A percentile compares a stretch with the other conserved stretches of the same genome.
phyloP scores from a whole-genome alignment of 2,329 filamentous ascomycete species.

The Fusarium sp. region DNA sequence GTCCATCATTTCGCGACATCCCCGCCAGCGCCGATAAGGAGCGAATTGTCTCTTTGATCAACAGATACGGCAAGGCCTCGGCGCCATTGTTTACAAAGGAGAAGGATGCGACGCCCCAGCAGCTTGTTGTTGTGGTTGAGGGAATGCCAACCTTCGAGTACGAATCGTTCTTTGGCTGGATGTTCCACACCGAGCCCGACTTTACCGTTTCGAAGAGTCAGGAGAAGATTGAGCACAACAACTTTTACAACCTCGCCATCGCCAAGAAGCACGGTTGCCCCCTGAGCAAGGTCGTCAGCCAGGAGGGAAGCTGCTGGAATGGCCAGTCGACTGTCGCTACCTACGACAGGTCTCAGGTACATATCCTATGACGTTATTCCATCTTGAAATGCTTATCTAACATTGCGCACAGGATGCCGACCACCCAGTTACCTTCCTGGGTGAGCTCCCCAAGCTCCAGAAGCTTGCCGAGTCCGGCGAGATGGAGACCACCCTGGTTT shows the following conservation, averaged over 20 bases:
- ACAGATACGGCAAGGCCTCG: constrained; percentile 68
- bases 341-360: constrained; percentile 60
- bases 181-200: constrained; percentile 53
- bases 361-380: not conserved
- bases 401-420: constrained; percentile 52
- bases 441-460: constrained; percentile 59
- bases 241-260: constrained; percentile 56
- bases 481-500: constrained; percentile 68
- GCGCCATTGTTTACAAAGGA: constrained; percentile 62
- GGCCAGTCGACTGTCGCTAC: constrained; percentile 57
- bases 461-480: constrained; percentile 61
- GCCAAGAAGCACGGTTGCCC: constrained; percentile 53
- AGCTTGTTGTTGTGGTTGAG: constrained; percentile 72
- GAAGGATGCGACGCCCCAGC: constrained; percentile 54
- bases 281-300: constrained; percentile 56
- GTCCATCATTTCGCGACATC: constrained; percentile 61
- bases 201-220: constrained; percentile 64
- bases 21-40: constrained; percentile 55
- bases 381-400: constrained; percentile 37
- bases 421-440: constrained; percentile 57
- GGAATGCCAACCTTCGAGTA: constrained; percentile 62
- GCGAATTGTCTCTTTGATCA: constrained; percentile 68
- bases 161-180: constrained; percentile 56
- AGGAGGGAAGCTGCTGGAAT: constrained; percentile 59
- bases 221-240: constrained; percentile 56